phyloP scores from a whole-genome alignment of 164 flowering plant species.

The Echeveria elegans region DNA sequence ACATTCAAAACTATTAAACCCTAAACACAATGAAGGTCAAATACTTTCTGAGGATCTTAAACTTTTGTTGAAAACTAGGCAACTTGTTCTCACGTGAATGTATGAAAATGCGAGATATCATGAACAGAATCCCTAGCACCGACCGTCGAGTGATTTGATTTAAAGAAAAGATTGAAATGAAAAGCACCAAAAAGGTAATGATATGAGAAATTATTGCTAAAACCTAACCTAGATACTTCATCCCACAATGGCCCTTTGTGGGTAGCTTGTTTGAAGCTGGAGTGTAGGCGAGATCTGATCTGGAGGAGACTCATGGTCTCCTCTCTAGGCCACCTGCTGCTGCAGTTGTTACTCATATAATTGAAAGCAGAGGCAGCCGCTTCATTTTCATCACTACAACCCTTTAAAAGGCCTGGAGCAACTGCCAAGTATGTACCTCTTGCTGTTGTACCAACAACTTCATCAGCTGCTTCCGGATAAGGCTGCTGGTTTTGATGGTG shows the following conservation, averaged over 20 bases:
- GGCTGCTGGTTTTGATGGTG: not conserved
- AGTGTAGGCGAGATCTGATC: conserved; percentile 82
- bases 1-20: not conserved
- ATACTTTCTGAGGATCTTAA: not conserved
- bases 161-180: conserved; percentile 1
- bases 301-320: conserved; percentile 89
- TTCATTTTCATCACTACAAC: not conserved
- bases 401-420: not conserved
- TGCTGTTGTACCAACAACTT: not conserved
- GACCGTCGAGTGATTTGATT: not conserved
- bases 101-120: not conserved
- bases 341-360: conserved; percentile 24
- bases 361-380: not conserved
- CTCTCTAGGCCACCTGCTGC: conserved; percentile 90
- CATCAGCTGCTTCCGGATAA: not conserved
- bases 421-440: not conserved
- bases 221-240: conserved; percentile 78
- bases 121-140: not conserved
- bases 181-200: not conserved
- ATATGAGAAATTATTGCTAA: not conserved
- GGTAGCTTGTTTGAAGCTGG: conserved; percentile 84
- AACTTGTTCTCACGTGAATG: not conserved
- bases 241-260: conserved; percentile 98
- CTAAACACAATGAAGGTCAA: not conserved
- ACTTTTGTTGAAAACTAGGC: not conserved